Percentiles rank a stretch among this genome's conserved stretches.
Conservation (phyloP, 2,329 filamentous ascomycete genomes). For the Trichoderma guizhouense region DNA sequence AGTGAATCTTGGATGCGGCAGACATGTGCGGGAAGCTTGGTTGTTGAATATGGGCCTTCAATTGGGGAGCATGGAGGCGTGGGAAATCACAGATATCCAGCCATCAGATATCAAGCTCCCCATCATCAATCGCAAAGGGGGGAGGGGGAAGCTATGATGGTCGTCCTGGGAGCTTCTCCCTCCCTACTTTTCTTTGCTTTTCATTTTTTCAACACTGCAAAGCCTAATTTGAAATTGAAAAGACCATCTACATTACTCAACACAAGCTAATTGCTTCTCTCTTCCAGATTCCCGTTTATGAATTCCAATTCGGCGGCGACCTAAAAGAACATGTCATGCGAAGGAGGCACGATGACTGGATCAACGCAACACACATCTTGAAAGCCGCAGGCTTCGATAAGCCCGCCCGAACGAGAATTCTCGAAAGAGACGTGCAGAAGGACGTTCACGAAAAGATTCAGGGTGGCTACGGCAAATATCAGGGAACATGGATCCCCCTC, state of each 20-base stretch:
- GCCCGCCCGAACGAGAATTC: slow-evolving; percentile 86
- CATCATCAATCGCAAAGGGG: not conserved
- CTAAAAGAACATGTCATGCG: slow-evolving; percentile 90
- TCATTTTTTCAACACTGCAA: not conserved
- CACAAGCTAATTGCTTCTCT: not conserved
- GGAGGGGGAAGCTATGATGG: not conserved
- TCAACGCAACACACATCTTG: slow-evolving; percentile 98
- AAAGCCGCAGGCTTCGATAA: slow-evolving; percentile 98
- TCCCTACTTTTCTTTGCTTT: not conserved
- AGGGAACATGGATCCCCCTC: slow-evolving; percentile 96
- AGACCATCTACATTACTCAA: not conserved
- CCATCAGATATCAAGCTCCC: not conserved
- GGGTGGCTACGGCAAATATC: slow-evolving; percentile 97
- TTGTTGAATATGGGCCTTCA: not conserved
- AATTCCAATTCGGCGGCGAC: slow-evolving; percentile 81
- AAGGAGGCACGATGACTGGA: slow-evolving; percentile 88
- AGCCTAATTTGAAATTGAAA: not conserved
- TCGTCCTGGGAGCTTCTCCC: not conserved
- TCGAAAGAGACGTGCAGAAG: slow-evolving; percentile 96
- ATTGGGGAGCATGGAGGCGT: not conserved
- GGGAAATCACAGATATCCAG: not conserved
- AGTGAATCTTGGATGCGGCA: not conserved
- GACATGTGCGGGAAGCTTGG: not conserved
- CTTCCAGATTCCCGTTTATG: slow-evolving; percentile 83
- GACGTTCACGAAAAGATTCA: slow-evolving; percentile 97